A percentile compares a stretch with the other conserved stretches of the same genome.
Evolutionary conservation across 768 basidiomycete species (phyloP).

Genomic region (Tephrocybe sp.): DNA sequence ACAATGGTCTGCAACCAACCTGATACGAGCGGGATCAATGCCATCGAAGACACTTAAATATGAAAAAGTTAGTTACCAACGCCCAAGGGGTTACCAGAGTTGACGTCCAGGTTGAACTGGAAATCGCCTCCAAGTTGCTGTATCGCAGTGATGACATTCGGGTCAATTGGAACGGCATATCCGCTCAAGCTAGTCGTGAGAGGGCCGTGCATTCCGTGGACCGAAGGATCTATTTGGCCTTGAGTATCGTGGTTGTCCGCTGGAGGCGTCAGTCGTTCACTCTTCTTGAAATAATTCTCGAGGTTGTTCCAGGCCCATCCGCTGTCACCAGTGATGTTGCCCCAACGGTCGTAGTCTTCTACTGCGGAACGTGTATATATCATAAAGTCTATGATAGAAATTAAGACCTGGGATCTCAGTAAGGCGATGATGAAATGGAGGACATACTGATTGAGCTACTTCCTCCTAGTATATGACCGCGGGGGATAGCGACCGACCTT

Average conservation of each 20-base stretch:
- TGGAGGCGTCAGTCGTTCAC: conserved; percentile 21
- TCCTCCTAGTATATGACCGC: conserved; percentile 31
- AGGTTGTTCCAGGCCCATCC: conserved; percentile 34
- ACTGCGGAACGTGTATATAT: conserved; percentile 22
- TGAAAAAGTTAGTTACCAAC: conserved; percentile 9
- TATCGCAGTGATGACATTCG: conserved; percentile 25
- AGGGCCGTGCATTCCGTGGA: conserved; percentile 27
- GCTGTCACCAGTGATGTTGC: conserved; percentile 24
- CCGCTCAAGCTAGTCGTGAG: conserved; percentile 25
- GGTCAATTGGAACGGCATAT: conserved; percentile 21
- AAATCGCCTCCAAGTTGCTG: conserved; percentile 19
- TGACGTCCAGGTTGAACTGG: conserved; percentile 19
- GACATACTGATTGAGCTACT: conserved; percentile 27
- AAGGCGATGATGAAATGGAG: conserved; percentile 4
- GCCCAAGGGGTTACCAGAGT: conserved; percentile 22
- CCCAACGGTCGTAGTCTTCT: conserved; percentile 31
- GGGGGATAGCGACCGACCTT: conserved; percentile 11
- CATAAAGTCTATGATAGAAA: conserved; percentile 13
- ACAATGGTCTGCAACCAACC: conserved; percentile 24
- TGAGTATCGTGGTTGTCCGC: conserved; percentile 26
- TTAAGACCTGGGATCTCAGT: background rate
- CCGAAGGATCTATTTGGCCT: conserved; percentile 26
- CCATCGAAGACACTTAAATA: too few species aligned
- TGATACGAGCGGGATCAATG: too few species aligned
- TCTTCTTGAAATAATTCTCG: conserved; percentile 26